Conservation (phyloP, 352 stramenopile genomes). For the Phytophthora meadii region DNA sequence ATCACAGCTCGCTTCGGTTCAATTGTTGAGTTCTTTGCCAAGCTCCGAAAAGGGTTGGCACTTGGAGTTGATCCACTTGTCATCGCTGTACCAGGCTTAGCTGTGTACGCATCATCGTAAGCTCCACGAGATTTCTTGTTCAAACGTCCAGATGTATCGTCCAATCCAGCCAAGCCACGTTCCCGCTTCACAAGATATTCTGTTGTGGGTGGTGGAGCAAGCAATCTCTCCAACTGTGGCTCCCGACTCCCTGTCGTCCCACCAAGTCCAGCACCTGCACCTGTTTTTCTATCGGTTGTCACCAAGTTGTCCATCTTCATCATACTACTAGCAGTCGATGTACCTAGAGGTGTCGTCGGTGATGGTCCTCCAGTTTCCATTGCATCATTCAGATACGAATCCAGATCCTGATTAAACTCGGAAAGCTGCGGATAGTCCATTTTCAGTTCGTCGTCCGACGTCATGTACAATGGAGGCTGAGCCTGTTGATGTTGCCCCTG, state of each 20-base stretch:
- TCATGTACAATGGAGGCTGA: conserved; percentile 46
- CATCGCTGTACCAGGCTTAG: conserved; percentile 1
- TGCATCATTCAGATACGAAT: conserved; percentile 69
- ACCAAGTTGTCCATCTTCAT: conserved; percentile 47
- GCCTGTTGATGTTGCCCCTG: conserved; percentile 26
- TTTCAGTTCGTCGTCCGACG: conserved; percentile 72
- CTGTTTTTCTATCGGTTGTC: conserved; percentile 23
- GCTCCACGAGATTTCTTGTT: conserved; percentile 24
- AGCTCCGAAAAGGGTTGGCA: conserved; percentile 39
- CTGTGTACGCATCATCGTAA: conserved; percentile 22
- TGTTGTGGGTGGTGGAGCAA: conserved; percentile 22
- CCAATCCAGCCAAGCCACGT: conserved; percentile 2
- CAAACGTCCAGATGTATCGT: conserved; percentile 8
- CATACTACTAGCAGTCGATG: conserved; percentile 17
- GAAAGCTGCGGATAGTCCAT: conserved; percentile 73
- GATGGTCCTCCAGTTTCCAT: conserved; percentile 58
- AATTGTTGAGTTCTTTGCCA: conserved; percentile 45
- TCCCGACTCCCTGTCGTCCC: conserved; percentile 27
- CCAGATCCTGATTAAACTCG: conserved; percentile 81
- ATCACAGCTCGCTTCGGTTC: conserved; percentile 47
- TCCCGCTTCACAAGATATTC: conserved; percentile 52
- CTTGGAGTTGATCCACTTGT: conserved; percentile 12
- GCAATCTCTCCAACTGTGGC: conserved; percentile 51
- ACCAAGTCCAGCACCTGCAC: neutral
- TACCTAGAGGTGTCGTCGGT: conserved; percentile 53